Evolutionary conservation across 2,329 filamentous ascomycete species (phyloP).

Genomic region (Cladosporium cucumerinum): DNA sequence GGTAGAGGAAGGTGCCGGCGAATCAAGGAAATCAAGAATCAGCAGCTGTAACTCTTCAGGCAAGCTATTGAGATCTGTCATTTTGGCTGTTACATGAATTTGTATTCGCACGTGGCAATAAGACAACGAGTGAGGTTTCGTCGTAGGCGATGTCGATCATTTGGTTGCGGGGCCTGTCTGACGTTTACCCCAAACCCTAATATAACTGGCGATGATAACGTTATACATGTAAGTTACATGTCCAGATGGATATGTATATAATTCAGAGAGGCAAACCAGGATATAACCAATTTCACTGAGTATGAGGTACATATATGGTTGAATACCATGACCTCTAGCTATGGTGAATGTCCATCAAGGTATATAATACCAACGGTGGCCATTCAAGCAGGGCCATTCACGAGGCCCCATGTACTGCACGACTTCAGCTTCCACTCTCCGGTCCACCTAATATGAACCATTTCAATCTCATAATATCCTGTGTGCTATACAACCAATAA

Average conservation of each 20-base stretch:
- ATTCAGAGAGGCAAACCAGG: too few species aligned
- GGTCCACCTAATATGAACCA: too few species aligned
- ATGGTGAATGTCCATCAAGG: too few species aligned
- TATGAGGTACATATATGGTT: too few species aligned
- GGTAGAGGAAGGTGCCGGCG: conserved; percentile 47
- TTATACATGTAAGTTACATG: not conserved
- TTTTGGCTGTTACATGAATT: not conserved
- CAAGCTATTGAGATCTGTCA: conserved; percentile 37
- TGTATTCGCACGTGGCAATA: not conserved
- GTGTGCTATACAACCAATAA: too few species aligned
- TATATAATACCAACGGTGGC: too few species aligned
- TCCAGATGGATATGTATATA: not conserved
- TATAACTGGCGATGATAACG: not conserved
- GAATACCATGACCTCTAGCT: too few species aligned
- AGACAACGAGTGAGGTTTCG: not conserved
- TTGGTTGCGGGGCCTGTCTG: not conserved
- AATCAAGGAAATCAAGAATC: conserved; percentile 56
- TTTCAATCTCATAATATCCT: too few species aligned
- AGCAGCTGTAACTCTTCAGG: conserved; percentile 61
- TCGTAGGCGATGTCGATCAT: not conserved
- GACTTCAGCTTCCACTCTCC: too few species aligned
- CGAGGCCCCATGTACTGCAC: too few species aligned
- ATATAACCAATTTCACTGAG: too few species aligned
- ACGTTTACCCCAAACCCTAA: not conserved
- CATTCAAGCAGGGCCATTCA: too few species aligned